Percentiles rank a stretch among this genome's conserved stretches.
These are phyloP conservation scores for Fusarium penzigii DNA, from an alignment of 2,329 filamentous ascomycete genomes.

Conservation along the genomic window DNA sequence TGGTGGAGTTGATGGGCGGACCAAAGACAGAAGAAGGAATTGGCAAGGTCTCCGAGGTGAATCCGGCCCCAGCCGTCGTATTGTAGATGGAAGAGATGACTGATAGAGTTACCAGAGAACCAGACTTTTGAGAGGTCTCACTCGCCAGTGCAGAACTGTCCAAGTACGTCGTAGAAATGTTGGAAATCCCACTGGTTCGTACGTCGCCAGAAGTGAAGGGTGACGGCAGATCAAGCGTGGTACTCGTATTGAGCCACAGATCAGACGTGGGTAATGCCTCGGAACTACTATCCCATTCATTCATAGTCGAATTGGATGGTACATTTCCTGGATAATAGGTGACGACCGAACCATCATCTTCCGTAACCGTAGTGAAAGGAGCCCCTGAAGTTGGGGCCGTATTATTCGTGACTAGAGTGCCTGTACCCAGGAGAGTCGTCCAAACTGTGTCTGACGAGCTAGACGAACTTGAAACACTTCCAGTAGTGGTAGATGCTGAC, in stretches of 20 bases:
- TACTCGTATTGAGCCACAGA: background rate
- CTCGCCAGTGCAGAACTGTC: background rate
- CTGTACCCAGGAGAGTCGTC: background rate
- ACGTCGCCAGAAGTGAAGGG: background rate
- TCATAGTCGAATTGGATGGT: background rate
- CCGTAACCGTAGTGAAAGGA: background rate
- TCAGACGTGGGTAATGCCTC: background rate
- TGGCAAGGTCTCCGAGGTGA: background rate
- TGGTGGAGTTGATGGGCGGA: conserved; percentile 12
- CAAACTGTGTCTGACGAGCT: background rate
- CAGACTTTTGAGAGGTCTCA: background rate
- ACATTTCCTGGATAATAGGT: background rate
- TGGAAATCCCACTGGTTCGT: background rate
- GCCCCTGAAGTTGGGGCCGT: background rate
- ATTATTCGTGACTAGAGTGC: background rate
- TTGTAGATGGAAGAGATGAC: conserved; percentile 7
- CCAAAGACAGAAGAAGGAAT: background rate
- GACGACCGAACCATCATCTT: background rate
- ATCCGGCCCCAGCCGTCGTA: conserved; percentile 6
- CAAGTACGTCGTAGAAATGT: background rate
- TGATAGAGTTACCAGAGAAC: background rate
- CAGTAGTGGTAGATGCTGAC: background rate
- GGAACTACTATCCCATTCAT: background rate
- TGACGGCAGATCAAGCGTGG: background rate
- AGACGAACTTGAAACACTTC: background rate